Conservation (phyloP, 257 asterid species). For the Prunella vulgaris region DNA sequence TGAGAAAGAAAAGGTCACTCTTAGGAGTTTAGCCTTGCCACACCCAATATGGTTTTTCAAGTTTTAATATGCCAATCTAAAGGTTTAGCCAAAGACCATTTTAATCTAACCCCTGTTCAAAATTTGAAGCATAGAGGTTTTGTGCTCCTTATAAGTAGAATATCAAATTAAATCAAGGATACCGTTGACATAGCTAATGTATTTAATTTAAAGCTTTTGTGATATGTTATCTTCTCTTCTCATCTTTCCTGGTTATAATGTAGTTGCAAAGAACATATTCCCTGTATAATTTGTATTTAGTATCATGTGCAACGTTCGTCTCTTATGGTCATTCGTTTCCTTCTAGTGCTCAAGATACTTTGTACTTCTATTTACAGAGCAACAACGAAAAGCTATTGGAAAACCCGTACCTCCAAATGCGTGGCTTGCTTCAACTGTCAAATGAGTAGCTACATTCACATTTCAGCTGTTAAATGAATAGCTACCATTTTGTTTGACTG, state of each 20-base stretch:
- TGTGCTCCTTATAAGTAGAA: neutral
- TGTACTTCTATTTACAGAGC: slow-evolving; percentile 60
- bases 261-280: neutral
- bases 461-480: slow-evolving; percentile 52
- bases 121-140: neutral
- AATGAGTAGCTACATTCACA: slow-evolving; percentile 34
- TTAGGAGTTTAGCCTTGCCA: neutral
- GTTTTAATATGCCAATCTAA: neutral
- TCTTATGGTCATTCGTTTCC: slow-evolving; percentile 12
- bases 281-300: slow-evolving; percentile 2
- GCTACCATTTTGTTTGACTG: slow-evolving; percentile 22
- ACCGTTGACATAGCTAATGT: neutral
- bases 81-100: neutral
- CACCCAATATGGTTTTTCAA: neutral
- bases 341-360: slow-evolving; percentile 20
- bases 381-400: slow-evolving; percentile 99
- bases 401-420: slow-evolving; percentile 99
- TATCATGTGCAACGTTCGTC: slow-evolving; percentile 1
- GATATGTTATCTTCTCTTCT: slow-evolving; percentile 4
- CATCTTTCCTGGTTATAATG: neutral
- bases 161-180: neutral
- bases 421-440: slow-evolving; percentile 88
- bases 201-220: slow-evolving; percentile 1
- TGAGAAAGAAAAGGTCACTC: neutral
- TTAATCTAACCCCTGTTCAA: neutral